Evolutionary conservation across 805 yeast species (phyloP).

Genomic region (Limtongia smithiae): DNA sequence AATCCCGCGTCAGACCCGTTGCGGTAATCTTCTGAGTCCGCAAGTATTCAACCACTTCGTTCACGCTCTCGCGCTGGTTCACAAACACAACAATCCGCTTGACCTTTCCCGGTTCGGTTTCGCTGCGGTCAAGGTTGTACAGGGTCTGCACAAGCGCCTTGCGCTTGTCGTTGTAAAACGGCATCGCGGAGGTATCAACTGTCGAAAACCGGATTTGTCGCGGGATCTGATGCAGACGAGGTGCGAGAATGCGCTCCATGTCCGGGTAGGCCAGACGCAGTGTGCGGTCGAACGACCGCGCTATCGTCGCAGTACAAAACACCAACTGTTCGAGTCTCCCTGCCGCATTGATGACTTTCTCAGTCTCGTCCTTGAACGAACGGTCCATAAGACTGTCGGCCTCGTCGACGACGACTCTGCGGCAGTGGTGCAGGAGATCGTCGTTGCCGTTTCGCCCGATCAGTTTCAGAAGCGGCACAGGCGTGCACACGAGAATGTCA

Average conservation of each 20-base stretch:
- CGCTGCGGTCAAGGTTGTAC: conserved; percentile 79
- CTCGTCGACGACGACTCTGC: conserved; percentile 72
- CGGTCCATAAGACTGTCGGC: conserved; percentile 89
- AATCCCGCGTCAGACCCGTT: conserved; percentile 63
- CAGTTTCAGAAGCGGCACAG: conserved; percentile 40
- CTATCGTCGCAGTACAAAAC: conserved; percentile 88
- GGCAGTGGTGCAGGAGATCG: conserved; percentile 15
- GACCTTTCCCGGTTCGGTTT: conserved; percentile 68
- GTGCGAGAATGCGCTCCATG: conserved; percentile 66
- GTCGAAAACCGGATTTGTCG: conserved; percentile 65
- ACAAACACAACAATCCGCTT: conserved; percentile 84
- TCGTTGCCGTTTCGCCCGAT: conserved; percentile 42
- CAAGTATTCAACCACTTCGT: conserved; percentile 54
- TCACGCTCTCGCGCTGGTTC: conserved; percentile 65
- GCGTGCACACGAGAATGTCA: conserved; percentile 83
- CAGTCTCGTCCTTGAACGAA: conserved; percentile 59
- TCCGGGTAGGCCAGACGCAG: conserved; percentile 60
- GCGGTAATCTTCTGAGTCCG: conserved; percentile 55
- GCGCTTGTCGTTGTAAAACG: conserved; percentile 78
- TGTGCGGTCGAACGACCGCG: conserved; percentile 66
- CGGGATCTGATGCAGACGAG: conserved; percentile 82
- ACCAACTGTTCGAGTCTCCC: conserved; percentile 55
- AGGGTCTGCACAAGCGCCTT: conserved; percentile 85
- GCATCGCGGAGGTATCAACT: conserved; percentile 71
- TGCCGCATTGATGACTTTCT: conserved; percentile 42